A percentile compares a stretch with the other conserved stretches of the same genome.
phyloP scores from a whole-genome alignment of 257 asterid genomes.

The Sherardia arvensis region DNA sequence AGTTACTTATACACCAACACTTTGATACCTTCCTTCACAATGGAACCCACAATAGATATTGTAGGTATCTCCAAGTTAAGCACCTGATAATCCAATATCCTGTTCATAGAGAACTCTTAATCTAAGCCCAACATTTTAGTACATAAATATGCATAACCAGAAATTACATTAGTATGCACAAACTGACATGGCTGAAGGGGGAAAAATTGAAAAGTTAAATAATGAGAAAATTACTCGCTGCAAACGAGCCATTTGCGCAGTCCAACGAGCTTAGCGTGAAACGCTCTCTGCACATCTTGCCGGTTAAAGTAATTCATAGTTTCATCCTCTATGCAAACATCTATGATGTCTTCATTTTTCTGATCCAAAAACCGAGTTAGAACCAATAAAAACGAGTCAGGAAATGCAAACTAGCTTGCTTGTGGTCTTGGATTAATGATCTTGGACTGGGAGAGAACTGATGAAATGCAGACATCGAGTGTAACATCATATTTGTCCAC shows the following conservation, averaged over 20 bases:
- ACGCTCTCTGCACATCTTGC: constrained; percentile 45
- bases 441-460: constrained; percentile 57
- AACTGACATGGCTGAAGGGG: background rate
- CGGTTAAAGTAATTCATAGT: constrained; percentile 47
- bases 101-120: constrained; percentile 14
- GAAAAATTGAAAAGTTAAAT: background rate
- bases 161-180: too few species aligned
- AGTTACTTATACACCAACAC: constrained; percentile 56
- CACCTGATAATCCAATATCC: constrained; percentile 51
- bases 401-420: constrained; percentile 20
- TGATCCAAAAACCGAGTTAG: constrained; percentile 5
- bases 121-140: background rate
- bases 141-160: background rate
- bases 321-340: constrained; percentile 65
- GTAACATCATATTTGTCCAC: constrained; percentile 66
- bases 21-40: constrained; percentile 41
- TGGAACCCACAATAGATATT: constrained; percentile 38
- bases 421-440: constrained; percentile 45
- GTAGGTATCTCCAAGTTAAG: constrained; percentile 59
- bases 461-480: constrained; percentile 61
- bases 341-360: constrained; percentile 42
- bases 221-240: constrained; percentile 38
- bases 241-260: constrained; percentile 52
- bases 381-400: background rate
- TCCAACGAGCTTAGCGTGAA: constrained; percentile 61